Conservation (phyloP, 2,329 filamentous ascomycete genomes). For the Geosmithia morbida region DNA sequence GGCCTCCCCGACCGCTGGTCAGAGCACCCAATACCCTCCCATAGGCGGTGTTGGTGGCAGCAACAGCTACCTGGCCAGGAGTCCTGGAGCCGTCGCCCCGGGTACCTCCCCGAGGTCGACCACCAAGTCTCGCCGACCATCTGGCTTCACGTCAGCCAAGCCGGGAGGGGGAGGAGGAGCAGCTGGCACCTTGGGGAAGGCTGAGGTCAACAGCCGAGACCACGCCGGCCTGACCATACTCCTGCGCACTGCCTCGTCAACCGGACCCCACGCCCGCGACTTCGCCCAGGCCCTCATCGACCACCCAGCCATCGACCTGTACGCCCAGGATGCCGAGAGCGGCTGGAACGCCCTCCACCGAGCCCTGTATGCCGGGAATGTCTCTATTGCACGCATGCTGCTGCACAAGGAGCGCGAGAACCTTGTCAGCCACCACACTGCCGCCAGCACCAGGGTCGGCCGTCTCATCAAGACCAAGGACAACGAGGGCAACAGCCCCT, state of each 20-base stretch:
- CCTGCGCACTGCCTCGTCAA: conserved; percentile 70
- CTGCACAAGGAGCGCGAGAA: conserved; percentile 64
- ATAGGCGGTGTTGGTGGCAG: not conserved
- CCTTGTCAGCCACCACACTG: conserved; percentile 41
- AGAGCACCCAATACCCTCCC: conserved; percentile 28
- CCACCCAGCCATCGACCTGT: conserved; percentile 72
- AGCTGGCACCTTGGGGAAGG: conserved; percentile 27
- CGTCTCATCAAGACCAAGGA: conserved; percentile 91
- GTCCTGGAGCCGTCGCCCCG: conserved; percentile 25
- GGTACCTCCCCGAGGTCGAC: conserved; percentile 34
- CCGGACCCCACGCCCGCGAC: conserved; percentile 48
- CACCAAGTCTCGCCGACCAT: conserved; percentile 35
- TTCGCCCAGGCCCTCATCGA: conserved; percentile 73
- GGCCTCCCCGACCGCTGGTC: conserved; percentile 44
- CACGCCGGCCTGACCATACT: conserved; percentile 68
- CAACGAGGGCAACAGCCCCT: conserved; percentile 83
- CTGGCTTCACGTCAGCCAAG: conserved; percentile 28
- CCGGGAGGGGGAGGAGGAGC: conserved; percentile 28
- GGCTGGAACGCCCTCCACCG: conserved; percentile 94
- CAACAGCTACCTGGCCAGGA: conserved; percentile 23
- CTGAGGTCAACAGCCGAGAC: conserved; percentile 78
- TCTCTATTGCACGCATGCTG: conserved; percentile 70
- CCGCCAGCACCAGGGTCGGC: conserved; percentile 46
- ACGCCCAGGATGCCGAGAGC: conserved; percentile 76
- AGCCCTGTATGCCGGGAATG: conserved; percentile 79